phyloP scores from a whole-genome alignment of 805 yeast species.

The Lachancea sp. region DNA sequence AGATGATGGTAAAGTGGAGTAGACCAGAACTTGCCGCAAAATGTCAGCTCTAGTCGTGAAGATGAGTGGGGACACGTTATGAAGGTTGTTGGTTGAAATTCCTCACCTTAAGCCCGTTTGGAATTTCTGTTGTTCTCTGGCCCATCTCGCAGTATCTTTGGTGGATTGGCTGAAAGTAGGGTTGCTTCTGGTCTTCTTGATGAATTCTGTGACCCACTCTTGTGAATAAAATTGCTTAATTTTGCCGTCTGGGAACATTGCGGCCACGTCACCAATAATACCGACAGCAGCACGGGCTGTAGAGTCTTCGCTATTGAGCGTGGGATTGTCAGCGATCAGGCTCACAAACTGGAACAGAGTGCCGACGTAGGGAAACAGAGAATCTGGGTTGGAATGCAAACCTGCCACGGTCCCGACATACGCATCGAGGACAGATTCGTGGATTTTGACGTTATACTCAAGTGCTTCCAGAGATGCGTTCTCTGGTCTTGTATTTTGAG shows the following conservation, averaged over 20 bases:
- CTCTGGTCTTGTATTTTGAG: slow-evolving; percentile 55
- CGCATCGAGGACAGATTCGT: slow-evolving; percentile 89
- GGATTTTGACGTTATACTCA: slow-evolving; percentile 65
- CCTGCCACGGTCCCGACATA: slow-evolving; percentile 95
- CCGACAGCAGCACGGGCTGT: slow-evolving; percentile 84
- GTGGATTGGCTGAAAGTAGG: slow-evolving; percentile 58
- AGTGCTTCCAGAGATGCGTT: slow-evolving; percentile 66
- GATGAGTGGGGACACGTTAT: no score
- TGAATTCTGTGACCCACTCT: slow-evolving; percentile 74
- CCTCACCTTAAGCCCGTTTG: slow-evolving; percentile 24
- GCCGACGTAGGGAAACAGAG: slow-evolving; percentile 57
- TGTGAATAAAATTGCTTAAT: slow-evolving; percentile 59
- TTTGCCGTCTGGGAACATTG: slow-evolving; percentile 76
- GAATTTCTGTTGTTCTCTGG: slow-evolving; percentile 58
- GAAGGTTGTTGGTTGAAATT: no score
- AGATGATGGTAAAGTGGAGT: slow-evolving; percentile 1
- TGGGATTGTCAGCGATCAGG: slow-evolving; percentile 51
- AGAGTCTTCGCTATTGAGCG: slow-evolving; percentile 56
- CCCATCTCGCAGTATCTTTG: slow-evolving; percentile 95
- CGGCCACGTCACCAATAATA: slow-evolving; percentile 84
- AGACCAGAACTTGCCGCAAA: no score
- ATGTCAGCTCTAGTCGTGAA: no score
- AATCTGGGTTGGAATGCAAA: slow-evolving; percentile 59
- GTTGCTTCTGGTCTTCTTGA: slow-evolving; percentile 65
- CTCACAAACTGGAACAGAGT: slow-evolving; percentile 67